Conservation (phyloP, 2,329 filamentous ascomycete species). For the Westerdykella aurantiaca region DNA sequence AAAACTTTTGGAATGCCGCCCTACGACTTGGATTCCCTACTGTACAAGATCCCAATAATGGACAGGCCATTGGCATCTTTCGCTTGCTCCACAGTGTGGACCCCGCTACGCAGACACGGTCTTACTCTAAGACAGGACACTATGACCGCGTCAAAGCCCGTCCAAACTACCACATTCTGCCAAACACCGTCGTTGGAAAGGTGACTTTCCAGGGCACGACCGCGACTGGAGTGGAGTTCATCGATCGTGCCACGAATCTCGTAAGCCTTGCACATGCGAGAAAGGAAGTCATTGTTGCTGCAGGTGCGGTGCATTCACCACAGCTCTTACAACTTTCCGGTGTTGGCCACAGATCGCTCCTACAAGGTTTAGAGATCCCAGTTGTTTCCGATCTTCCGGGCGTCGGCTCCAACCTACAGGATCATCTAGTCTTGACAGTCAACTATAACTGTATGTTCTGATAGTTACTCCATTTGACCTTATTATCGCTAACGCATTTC, state of each 20-base stretch:
- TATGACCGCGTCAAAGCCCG: slow-evolving; percentile 25
- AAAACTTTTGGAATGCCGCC: slow-evolving; percentile 17
- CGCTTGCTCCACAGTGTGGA: slow-evolving; percentile 24
- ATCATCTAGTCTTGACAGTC: slow-evolving; percentile 17
- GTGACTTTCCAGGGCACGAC: slow-evolving; percentile 12
- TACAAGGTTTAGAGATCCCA: slow-evolving; percentile 12
- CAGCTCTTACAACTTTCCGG: slow-evolving; percentile 59
- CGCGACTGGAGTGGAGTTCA: slow-evolving; percentile 17
- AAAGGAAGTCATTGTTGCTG: slow-evolving; percentile 53
- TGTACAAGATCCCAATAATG: slow-evolving; percentile 13
- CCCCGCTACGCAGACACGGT: slow-evolving; percentile 23
- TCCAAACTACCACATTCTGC: slow-evolving; percentile 27
- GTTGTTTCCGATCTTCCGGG: slow-evolving; percentile 17
- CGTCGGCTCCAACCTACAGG: slow-evolving; percentile 25
- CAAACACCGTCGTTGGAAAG: slow-evolving; percentile 14
- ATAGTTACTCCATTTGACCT: neutral
- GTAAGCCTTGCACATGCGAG: slow-evolving; percentile 9
- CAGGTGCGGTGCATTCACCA: slow-evolving; percentile 55
- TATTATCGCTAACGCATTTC: no score
- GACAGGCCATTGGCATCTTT: slow-evolving; percentile 28
- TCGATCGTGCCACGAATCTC: slow-evolving; percentile 2
- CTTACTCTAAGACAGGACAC: slow-evolving; percentile 24
- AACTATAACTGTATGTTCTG: slow-evolving; percentile 16
- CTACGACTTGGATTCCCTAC: slow-evolving; percentile 11
- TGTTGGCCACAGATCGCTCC: slow-evolving; percentile 39